phyloP scores from a whole-genome alignment of 179 eudicot genomes.

The Corrigiola litoralis region DNA sequence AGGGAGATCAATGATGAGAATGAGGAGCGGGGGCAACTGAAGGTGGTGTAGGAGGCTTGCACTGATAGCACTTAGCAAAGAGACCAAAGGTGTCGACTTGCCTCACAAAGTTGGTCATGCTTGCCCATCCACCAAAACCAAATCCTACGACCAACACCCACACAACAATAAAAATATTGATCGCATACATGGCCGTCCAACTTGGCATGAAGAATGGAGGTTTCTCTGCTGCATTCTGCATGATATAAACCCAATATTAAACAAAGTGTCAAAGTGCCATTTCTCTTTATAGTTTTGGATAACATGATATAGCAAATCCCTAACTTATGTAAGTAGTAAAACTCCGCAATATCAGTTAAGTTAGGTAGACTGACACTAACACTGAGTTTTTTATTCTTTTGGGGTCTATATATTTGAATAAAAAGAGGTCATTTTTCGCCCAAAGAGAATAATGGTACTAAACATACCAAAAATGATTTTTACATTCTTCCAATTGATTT shows the following conservation, averaged over 20 bases:
- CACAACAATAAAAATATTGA: constrained; percentile 47
- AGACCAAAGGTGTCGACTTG: constrained; percentile 69
- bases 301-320: neutral
- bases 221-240: constrained; percentile 67
- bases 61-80: constrained; percentile 53
- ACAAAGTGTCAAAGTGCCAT: neutral
- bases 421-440: too few species aligned
- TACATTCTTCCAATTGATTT: too few species aligned
- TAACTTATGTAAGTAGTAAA: too few species aligned
- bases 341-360: too few species aligned
- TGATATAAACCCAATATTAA: neutral
- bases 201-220: constrained; percentile 61
- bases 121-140: constrained; percentile 44
- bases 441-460: too few species aligned
- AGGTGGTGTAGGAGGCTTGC: constrained; percentile 39
- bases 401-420: too few species aligned
- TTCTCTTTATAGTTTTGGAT: too few species aligned
- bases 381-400: too few species aligned
- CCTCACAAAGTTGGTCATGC: constrained; percentile 57
- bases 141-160: constrained; percentile 64
- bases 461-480: too few species aligned
- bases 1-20: constrained; percentile 13
- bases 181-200: constrained; percentile 62
- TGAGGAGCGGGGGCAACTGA: neutral
- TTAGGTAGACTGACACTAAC: too few species aligned